Percentiles rank a stretch among this genome's conserved stretches.
These are phyloP conservation scores for Glebionis coronaria DNA, from an alignment of 129 eudicot species.

Conservation along the genomic window DNA sequence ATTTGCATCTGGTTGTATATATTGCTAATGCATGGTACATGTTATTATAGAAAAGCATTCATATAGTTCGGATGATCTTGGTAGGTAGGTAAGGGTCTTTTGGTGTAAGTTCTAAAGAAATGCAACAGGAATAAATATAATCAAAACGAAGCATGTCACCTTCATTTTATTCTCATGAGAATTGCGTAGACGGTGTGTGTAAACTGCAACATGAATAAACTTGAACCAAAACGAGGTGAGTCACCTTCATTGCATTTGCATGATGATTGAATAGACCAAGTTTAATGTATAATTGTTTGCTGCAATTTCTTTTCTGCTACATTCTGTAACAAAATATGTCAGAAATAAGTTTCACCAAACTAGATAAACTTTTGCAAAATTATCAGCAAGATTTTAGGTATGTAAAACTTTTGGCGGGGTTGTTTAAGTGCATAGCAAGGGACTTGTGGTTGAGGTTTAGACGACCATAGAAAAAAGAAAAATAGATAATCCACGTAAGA, in stretches of 20 bases:
- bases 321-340: conserved; percentile 1
- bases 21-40: conserved; percentile 20
- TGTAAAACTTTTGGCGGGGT: not conserved
- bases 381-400: conserved; percentile 8
- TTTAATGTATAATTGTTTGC: conserved; percentile 16
- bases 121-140: conserved; percentile 20
- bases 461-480: not conserved
- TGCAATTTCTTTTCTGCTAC: conserved; percentile 15
- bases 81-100: conserved; percentile 40
- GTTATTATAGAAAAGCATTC: conserved; percentile 28
- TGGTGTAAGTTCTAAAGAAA: conserved; percentile 22
- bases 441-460: conserved; percentile 6
- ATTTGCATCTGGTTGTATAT: conserved; percentile 29
- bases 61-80: conserved; percentile 50
- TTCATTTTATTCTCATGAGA: conserved; percentile 2
- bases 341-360: not conserved
- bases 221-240: conserved; percentile 1
- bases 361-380: too few relatives aligned
- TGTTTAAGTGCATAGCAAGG: not conserved
- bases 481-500: not conserved
- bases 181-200: conserved; percentile 25
- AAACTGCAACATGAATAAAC: conserved; percentile 14
- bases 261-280: conserved; percentile 27
- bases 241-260: conserved; percentile 41
- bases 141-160: conserved; percentile 12